Evolutionary conservation across 257 asterid species (phyloP).

Genomic region (Hygrophila difformis): DNA sequence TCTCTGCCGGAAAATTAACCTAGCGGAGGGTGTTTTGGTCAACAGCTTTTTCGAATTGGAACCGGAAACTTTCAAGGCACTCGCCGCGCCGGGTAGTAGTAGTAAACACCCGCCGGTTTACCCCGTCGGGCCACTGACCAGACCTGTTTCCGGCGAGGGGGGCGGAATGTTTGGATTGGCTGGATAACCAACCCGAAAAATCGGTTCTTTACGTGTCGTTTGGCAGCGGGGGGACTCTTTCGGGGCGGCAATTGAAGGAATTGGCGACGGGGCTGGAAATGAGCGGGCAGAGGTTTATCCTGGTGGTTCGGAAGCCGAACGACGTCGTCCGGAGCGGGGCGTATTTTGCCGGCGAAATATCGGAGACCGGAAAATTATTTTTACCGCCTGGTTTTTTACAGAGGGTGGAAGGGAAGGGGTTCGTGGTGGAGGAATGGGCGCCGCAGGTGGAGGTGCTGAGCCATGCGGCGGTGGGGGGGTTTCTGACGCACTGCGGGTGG

Average conservation of each 20-base stretch:
- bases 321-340: slow-evolving; percentile 17
- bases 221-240: slow-evolving; percentile 61
- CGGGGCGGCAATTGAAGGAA: slow-evolving; percentile 30
- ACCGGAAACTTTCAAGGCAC: background rate
- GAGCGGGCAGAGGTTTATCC: slow-evolving; percentile 33
- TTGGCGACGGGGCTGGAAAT: slow-evolving; percentile 34
- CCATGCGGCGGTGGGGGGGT: slow-evolving; percentile 33
- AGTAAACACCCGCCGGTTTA: slow-evolving; percentile 32
- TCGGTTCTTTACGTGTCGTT: slow-evolving; percentile 53
- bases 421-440: slow-evolving; percentile 31
- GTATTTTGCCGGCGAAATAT: slow-evolving; percentile 1
- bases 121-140: slow-evolving; percentile 51
- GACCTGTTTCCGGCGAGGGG: slow-evolving; percentile 9
- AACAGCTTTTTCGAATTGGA: slow-evolving; percentile 5
- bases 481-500: slow-evolving; percentile 45
- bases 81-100: background rate
- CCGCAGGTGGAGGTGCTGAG: slow-evolving; percentile 30
- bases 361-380: slow-evolving; percentile 10
- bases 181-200: slow-evolving; percentile 42
- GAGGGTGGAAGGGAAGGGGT: slow-evolving; percentile 22
- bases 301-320: slow-evolving; percentile 25
- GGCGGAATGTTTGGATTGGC: slow-evolving; percentile 38
- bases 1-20: slow-evolving; percentile 13
- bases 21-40: slow-evolving; percentile 36
- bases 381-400: slow-evolving; percentile 24